These are phyloP conservation scores for Ogataea salicorniae DNA, from an alignment of 805 yeast genomes.

Conservation along the genomic window DNA sequence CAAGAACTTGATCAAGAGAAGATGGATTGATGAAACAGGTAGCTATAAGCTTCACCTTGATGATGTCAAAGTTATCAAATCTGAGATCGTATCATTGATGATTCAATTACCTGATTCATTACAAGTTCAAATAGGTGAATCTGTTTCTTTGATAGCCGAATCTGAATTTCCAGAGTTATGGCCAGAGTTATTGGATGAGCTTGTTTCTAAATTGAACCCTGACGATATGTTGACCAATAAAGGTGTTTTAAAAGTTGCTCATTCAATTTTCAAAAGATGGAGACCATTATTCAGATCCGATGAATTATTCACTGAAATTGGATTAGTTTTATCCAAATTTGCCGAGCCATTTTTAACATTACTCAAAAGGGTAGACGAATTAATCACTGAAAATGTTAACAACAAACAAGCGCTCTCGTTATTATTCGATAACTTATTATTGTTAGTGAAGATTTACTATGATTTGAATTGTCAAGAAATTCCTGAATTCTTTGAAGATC, in stretches of 20 bases:
- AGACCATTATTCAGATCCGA: constrained; percentile 90
- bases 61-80: constrained; percentile 66
- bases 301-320: constrained; percentile 81
- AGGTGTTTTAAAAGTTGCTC: constrained; percentile 88
- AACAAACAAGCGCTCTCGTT: constrained; percentile 49
- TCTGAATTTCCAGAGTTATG: constrained; percentile 92
- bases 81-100: constrained; percentile 83
- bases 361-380: constrained; percentile 59
- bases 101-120: constrained; percentile 69
- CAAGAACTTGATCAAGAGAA: constrained; percentile 78
- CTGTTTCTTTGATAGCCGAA: constrained; percentile 88
- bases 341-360: constrained; percentile 72
- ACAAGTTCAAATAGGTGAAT: constrained; percentile 93
- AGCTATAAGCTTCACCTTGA: constrained; percentile 52
- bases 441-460: constrained; percentile 76
- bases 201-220: constrained; percentile 59
- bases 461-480: constrained; percentile 97
- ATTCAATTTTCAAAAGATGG: constrained; percentile 95
- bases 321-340: constrained; percentile 80
- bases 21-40: constrained; percentile 91
- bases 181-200: constrained; percentile 70
- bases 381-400: constrained; percentile 42
- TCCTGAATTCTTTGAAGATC: constrained; percentile 96
- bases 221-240: constrained; percentile 71
- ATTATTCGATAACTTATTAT: constrained; percentile 63